Evolutionary conservation across 257 asterid genomes (phyloP).

Genomic region (Euphrasia confusa): DNA sequence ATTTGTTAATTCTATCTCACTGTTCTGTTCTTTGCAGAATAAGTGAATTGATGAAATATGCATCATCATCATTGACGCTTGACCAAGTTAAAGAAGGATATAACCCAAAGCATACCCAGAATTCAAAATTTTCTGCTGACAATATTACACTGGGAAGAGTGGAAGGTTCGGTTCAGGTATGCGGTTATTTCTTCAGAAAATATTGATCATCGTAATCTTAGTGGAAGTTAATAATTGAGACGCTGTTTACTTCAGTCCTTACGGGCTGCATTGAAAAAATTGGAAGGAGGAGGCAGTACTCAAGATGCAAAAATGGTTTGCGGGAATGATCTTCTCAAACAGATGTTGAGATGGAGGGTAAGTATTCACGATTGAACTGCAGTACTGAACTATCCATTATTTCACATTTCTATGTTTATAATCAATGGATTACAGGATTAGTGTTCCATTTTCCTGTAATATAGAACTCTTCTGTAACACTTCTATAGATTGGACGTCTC

Average conservation of each 20-base stretch:
- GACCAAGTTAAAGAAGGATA: conserved; percentile 36
- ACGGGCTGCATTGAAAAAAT: conserved; percentile 56
- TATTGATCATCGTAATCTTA: conserved; percentile 5
- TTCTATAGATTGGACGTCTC: conserved; percentile 10
- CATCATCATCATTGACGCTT: conserved; percentile 52
- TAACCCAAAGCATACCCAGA: conserved; percentile 34
- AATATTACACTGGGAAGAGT: conserved; percentile 70
- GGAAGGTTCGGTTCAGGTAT: conserved; percentile 74
- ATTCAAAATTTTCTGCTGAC: conserved; percentile 37
- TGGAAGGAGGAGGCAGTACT: conserved; percentile 62
- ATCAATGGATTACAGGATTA: background rate
- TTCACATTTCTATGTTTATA: background rate
- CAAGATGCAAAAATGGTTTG: conserved; percentile 85
- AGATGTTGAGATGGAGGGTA: conserved; percentile 76
- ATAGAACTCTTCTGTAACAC: background rate
- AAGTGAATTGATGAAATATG: conserved; percentile 45
- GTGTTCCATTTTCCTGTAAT: conserved; percentile 10
- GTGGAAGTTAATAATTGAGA: conserved; percentile 14
- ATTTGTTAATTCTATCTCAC: background rate
- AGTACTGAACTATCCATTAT: conserved; percentile 10
- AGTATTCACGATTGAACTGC: conserved; percentile 13
- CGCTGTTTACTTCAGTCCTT: conserved; percentile 50
- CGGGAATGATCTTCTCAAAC: conserved; percentile 58
- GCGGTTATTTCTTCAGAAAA: conserved; percentile 15
- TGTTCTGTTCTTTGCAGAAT: conserved; percentile 39